phyloP scores from a whole-genome alignment of 2,329 filamentous ascomycete species.

The Calonectria multiphialidica region DNA sequence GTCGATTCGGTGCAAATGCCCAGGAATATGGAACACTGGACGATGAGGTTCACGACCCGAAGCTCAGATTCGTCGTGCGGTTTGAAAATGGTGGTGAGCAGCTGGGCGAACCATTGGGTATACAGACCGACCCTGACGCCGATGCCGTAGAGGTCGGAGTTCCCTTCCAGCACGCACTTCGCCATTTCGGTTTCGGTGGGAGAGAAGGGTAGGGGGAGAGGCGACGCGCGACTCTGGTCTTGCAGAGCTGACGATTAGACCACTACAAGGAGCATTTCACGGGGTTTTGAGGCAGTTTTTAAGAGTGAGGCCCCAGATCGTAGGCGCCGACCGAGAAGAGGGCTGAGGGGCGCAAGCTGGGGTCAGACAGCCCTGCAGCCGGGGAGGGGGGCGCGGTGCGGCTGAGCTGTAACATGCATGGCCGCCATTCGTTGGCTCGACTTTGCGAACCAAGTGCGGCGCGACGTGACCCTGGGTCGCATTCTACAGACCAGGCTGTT shows the following conservation, averaged over 20 bases:
- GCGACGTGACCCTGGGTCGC: background rate
- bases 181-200: background rate
- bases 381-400: background rate
- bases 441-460: background rate
- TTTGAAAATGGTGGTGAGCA: constrained; percentile 8
- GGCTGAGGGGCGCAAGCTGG: background rate
- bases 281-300: background rate
- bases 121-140: constrained; percentile 13
- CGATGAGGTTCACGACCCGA: background rate
- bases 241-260: background rate
- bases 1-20: background rate
- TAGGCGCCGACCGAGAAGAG: background rate
- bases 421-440: background rate
- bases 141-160: constrained; percentile 19
- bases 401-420: background rate
- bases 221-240: background rate
- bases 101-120: constrained; percentile 11
- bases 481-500: background rate
- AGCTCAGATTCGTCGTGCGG: background rate
- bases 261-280: background rate
- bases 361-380: background rate
- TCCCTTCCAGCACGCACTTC: background rate
- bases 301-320: background rate
- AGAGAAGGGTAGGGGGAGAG: background rate
- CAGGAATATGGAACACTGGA: background rate